Conservation (phyloP, 1,284 basidiomycete genomes). For the Boletellus deceptivus region DNA sequence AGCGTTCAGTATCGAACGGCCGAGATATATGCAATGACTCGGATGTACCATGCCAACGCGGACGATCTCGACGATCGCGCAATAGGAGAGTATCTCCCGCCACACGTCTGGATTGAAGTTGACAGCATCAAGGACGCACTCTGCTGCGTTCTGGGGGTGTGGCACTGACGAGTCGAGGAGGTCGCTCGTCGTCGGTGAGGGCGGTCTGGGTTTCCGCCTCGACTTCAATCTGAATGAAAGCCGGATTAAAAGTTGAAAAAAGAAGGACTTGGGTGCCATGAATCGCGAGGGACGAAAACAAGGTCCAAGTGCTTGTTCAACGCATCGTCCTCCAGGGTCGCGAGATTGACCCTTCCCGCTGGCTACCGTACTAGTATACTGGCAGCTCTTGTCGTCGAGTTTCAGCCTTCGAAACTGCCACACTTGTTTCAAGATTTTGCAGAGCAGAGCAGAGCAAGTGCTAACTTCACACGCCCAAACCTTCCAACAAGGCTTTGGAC, state of each 20-base stretch:
- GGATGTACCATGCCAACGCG: constrained; percentile 13
- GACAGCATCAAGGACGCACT: not conserved
- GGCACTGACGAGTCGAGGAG: not conserved
- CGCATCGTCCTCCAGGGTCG: not conserved
- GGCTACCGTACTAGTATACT: too few relatives aligned
- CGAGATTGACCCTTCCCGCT: too few relatives aligned
- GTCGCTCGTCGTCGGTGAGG: not conserved
- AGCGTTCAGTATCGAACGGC: not conserved
- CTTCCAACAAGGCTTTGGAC: too few relatives aligned
- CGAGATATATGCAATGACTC: not conserved
- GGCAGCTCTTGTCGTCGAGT: too few relatives aligned
- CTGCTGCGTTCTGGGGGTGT: not conserved
- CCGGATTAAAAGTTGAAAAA: not conserved
- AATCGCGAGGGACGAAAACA: not conserved
- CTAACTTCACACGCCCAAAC: too few relatives aligned
- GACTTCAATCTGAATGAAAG: not conserved
- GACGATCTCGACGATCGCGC: constrained; percentile 13
- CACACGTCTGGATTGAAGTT: constrained; percentile 7
- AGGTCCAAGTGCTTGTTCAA: not conserved
- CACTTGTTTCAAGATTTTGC: too few relatives aligned
- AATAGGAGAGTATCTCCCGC: constrained; percentile 14
- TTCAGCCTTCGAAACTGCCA: too few relatives aligned
- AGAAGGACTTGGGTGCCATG: not conserved
- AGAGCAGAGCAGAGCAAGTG: too few relatives aligned
- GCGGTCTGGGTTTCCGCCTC: constrained; percentile 2